Conservation (phyloP, 2,329 filamentous ascomycete genomes). For the Magnaporthiopsis rhizophila region DNA sequence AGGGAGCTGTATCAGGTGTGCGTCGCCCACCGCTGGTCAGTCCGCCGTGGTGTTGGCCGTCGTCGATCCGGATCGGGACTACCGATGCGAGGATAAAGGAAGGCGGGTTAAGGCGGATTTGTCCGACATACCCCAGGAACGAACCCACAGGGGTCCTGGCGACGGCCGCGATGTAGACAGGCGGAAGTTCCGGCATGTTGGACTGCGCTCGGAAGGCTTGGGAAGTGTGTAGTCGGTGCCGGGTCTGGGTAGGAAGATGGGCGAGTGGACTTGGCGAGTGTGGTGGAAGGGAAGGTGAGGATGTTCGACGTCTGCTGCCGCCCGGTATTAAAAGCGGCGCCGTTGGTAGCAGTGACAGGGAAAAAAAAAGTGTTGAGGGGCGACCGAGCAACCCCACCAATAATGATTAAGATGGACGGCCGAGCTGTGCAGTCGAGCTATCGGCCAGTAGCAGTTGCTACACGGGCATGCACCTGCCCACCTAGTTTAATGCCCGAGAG, state of each 20-base stretch:
- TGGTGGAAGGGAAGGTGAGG: neutral
- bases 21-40: neutral
- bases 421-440: neutral
- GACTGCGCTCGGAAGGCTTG: neutral
- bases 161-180: conserved; percentile 93
- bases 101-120: neutral
- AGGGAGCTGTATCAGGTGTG: conserved; percentile 56
- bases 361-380: neutral
- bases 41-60: neutral
- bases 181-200: conserved; percentile 70
- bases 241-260: neutral
- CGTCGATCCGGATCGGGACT: neutral
- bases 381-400: neutral
- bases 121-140: conserved; percentile 72
- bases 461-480: neutral
- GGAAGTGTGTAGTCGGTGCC: neutral
- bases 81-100: neutral
- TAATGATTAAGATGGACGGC: neutral
- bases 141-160: conserved; percentile 87
- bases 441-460: neutral
- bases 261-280: neutral
- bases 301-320: neutral
- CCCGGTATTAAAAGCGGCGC: neutral
- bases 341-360: neutral
- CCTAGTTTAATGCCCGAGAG: neutral